Conservation (phyloP, 2,329 filamentous ascomycete species). For the Tolypocladium inflatum region DNA sequence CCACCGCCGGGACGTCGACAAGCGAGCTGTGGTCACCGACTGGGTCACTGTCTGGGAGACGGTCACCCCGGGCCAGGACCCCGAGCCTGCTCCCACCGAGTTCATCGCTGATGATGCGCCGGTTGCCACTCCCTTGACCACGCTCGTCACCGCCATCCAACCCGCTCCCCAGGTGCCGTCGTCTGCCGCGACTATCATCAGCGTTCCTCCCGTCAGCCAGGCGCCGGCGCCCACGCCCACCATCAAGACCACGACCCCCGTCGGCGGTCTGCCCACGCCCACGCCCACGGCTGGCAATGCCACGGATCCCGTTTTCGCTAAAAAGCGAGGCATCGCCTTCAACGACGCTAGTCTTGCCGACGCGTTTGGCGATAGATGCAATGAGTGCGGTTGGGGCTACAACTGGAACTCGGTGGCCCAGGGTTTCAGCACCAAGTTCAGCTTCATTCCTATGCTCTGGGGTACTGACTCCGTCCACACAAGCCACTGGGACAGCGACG, state of each 20-base stretch:
- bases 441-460: slow-evolving; percentile 63
- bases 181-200: not conserved
- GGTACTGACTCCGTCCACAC: slow-evolving; percentile 34
- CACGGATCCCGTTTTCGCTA: slow-evolving; percentile 6
- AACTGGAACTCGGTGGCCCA: slow-evolving; percentile 52
- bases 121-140: slow-evolving; percentile 6
- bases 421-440: slow-evolving; percentile 32
- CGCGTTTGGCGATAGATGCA: slow-evolving; percentile 32
- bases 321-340: slow-evolving; percentile 61
- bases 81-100: not conserved
- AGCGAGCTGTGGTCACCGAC: slow-evolving; percentile 23
- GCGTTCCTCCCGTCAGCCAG: slow-evolving; percentile 1
- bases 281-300: too few species aligned
- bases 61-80: slow-evolving; percentile 14
- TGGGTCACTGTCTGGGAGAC: slow-evolving; percentile 32
- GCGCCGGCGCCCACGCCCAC: not conserved
- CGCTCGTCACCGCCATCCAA: slow-evolving; percentile 14
- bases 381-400: slow-evolving; percentile 50
- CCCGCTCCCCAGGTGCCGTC: slow-evolving; percentile 5
- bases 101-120: slow-evolving; percentile 1
- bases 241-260: not conserved
- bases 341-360: slow-evolving; percentile 47
- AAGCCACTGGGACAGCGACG: slow-evolving; percentile 39
- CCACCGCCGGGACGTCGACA: slow-evolving; percentile 20
- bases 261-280: too few species aligned